phyloP scores from a whole-genome alignment of 148 eudicot species.

The Heliosperma pusillum region DNA sequence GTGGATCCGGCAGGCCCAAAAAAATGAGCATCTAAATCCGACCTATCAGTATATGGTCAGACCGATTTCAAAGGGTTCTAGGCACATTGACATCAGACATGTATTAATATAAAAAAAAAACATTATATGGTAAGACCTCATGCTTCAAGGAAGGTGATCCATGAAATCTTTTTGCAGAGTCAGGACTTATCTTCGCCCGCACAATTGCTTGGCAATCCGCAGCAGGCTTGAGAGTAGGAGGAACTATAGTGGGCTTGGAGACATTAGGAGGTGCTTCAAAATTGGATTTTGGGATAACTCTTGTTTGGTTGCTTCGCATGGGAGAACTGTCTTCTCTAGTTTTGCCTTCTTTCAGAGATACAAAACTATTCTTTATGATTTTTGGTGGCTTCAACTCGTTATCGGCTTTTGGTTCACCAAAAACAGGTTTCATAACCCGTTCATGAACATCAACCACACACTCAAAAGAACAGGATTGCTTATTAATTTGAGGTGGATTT shows the following conservation, averaged over 20 bases:
- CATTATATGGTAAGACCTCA: slow-evolving; percentile 44
- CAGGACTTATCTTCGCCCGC: slow-evolving; percentile 49
- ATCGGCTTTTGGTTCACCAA: slow-evolving; percentile 40
- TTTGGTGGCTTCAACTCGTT: slow-evolving; percentile 58
- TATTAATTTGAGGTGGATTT: slow-evolving; percentile 31
- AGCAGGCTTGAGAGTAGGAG: slow-evolving; percentile 54
- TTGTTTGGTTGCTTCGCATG: slow-evolving; percentile 56
- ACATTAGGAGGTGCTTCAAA: slow-evolving; percentile 58
- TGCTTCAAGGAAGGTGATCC: slow-evolving; percentile 66
- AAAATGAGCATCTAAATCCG: too few species aligned
- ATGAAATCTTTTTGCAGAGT: slow-evolving; percentile 50
- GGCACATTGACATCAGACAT: neutral
- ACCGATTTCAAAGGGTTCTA: too few species aligned
- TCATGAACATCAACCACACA: slow-evolving; percentile 33
- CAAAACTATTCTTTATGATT: slow-evolving; percentile 50
- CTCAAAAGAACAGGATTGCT: slow-evolving; percentile 30
- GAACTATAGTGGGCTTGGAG: slow-evolving; percentile 52
- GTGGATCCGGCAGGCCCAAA: too few species aligned
- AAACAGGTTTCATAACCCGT: slow-evolving; percentile 33
- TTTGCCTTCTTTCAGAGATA: slow-evolving; percentile 73
- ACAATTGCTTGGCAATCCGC: slow-evolving; percentile 39
- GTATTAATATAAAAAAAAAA: neutral
- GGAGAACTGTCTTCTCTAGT: slow-evolving; percentile 86
- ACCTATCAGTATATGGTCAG: too few species aligned
- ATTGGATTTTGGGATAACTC: slow-evolving; percentile 39